Conservation (phyloP, 768 basidiomycete species). For the Xanthoconium purpureum region DNA sequence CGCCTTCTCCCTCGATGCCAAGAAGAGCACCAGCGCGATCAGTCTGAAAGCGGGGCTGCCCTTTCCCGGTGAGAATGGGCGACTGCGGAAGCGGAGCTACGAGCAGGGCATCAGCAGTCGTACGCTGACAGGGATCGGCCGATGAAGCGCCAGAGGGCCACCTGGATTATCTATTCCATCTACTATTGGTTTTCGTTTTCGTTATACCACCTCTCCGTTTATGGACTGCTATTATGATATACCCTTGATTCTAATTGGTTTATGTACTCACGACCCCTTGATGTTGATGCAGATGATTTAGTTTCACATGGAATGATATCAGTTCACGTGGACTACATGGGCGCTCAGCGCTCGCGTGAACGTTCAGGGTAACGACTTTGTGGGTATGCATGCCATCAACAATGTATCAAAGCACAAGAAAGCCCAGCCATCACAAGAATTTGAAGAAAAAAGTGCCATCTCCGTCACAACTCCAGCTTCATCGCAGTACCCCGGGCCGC, state of each 20-base stretch:
- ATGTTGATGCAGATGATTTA: not conserved
- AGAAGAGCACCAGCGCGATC: conserved; percentile 48
- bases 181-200: too few species aligned
- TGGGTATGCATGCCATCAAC: not conserved
- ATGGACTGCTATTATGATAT: conserved; percentile 7
- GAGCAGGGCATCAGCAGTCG: conserved; percentile 43
- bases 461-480: not conserved
- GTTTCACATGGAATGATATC: not conserved
- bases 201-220: conserved; percentile 1
- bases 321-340: not conserved
- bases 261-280: conserved; percentile 1
- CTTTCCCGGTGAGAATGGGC: conserved; percentile 49
- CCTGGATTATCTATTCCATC: not conserved
- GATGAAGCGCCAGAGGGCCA: conserved; percentile 12
- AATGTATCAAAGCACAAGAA: not conserved
- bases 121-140: conserved; percentile 51
- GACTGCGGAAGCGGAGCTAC: conserved; percentile 34
- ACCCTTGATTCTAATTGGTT: not conserved
- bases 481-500: conserved; percentile 1
- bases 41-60: conserved; percentile 33
- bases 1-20: conserved; percentile 58
- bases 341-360: not conserved
- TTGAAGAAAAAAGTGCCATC: not conserved
- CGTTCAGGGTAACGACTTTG: not conserved
- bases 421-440: not conserved